Evolutionary conservation across 345 rosid genomes (phyloP).

Genomic region (Gossypium raimondii): DNA sequence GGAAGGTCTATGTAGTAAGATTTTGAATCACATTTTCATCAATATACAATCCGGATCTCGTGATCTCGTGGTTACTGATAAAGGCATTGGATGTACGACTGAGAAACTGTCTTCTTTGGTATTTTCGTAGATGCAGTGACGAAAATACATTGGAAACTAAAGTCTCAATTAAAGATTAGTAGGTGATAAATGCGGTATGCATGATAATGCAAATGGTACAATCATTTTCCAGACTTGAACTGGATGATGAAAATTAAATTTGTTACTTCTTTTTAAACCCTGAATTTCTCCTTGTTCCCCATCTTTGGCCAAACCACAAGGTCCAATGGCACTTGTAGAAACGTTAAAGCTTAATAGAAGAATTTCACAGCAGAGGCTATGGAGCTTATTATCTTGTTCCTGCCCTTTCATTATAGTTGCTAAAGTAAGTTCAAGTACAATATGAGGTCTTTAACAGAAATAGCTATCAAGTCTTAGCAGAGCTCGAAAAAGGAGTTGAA

Average conservation of each 20-base stretch:
- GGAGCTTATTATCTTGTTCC: slow-evolving; percentile 84
- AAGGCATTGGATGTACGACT: background rate
- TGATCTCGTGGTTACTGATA: background rate
- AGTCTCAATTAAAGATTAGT: background rate
- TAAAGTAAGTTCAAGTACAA: slow-evolving; percentile 32
- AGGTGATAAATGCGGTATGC: background rate
- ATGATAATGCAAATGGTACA: background rate
- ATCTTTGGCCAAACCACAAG: background rate
- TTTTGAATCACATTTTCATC: background rate
- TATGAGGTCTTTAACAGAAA: slow-evolving; percentile 31
- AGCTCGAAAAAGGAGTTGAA: slow-evolving; percentile 27
- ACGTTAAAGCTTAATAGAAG: background rate
- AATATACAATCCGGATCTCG: background rate
- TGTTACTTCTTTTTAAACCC: background rate
- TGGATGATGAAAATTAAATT: background rate
- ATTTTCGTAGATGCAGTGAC: background rate
- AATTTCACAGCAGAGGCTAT: slow-evolving; percentile 60
- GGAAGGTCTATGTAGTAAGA: background rate
- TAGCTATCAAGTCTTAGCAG: slow-evolving; percentile 33
- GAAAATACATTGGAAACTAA: background rate
- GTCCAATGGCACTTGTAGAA: too few relatives aligned
- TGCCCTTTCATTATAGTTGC: slow-evolving; percentile 51
- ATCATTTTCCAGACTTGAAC: background rate
- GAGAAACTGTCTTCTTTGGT: background rate
- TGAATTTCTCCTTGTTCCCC: background rate